phyloP scores from a whole-genome alignment of 2,329 filamentous ascomycete species.

The Aspergillus latus region DNA sequence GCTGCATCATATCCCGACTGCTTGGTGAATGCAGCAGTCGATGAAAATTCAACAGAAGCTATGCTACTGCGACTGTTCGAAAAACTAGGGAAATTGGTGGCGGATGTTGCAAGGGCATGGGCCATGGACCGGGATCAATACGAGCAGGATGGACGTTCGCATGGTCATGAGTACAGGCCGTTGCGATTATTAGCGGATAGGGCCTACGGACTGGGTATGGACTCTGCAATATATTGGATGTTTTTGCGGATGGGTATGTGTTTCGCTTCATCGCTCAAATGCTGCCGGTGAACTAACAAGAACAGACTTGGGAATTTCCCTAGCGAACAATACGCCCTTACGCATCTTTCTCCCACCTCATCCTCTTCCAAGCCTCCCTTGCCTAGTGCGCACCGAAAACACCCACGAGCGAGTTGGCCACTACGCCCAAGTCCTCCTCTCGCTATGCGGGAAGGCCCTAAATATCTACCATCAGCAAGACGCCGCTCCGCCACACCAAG shows the following conservation, averaged over 20 bases:
- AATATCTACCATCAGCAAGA: constrained; percentile 21
- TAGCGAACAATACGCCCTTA: constrained; percentile 25
- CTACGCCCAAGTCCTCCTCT: constrained; percentile 26
- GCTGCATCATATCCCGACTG: neutral
- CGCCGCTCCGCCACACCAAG: constrained; percentile 10
- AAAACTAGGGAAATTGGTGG: constrained; percentile 17
- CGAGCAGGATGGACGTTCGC: neutral
- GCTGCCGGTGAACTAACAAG: neutral
- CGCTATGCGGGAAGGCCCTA: constrained; percentile 28
- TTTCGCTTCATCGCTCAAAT: neutral
- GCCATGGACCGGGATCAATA: neutral
- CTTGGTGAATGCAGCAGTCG: neutral
- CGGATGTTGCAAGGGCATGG: constrained; percentile 21
- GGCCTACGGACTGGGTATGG: constrained; percentile 19
- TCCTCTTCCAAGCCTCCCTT: constrained; percentile 14
- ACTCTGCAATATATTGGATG: constrained; percentile 32
- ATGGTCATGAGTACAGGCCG: constrained; percentile 1
- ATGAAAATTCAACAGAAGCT: constrained; percentile 8
- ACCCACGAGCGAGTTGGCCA: constrained; percentile 22
- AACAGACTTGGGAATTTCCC: constrained; percentile 26
- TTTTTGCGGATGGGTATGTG: constrained; percentile 30
- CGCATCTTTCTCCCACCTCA: constrained; percentile 19
- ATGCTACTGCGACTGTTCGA: constrained; percentile 20
- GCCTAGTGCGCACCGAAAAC: constrained; percentile 16
- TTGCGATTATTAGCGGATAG: constrained; percentile 18